Evolutionary conservation across 306 rosid genomes (phyloP).

Genomic region (Bauhinia variegata): DNA sequence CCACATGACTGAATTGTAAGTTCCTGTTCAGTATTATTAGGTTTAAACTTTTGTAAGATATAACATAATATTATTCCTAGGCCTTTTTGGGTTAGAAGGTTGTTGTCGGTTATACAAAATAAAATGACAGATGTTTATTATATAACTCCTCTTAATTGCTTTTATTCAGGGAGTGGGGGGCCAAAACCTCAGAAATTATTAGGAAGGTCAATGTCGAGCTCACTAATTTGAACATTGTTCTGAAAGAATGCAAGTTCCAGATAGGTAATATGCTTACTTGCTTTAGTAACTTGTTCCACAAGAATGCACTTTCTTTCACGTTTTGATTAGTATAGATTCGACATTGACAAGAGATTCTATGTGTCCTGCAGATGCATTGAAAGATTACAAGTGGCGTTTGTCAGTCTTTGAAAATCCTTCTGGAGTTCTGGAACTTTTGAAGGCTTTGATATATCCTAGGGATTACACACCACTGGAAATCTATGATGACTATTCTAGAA

Average conservation of each 20-base stretch:
- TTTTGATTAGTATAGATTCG: neutral
- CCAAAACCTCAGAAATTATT: constrained; percentile 12
- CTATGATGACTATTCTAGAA: constrained; percentile 36
- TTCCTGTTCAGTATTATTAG: neutral
- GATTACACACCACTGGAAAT: neutral
- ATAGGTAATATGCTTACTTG: neutral
- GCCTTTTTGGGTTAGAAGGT: too few relatives aligned
- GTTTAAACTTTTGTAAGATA: neutral
- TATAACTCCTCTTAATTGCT: neutral
- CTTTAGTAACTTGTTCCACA: too few relatives aligned
- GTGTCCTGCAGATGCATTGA: neutral
- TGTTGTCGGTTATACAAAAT: too few relatives aligned
- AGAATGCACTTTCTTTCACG: too few relatives aligned
- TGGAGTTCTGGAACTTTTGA: constrained; percentile 26
- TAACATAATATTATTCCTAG: too few relatives aligned
- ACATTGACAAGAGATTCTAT: neutral
- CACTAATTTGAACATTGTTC: neutral
- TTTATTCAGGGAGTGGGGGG: constrained; percentile 18
- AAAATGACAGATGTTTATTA: too few relatives aligned
- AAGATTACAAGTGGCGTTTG: neutral
- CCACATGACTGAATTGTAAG: constrained; percentile 10
- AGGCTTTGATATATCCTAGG: neutral
- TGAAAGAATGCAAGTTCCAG: neutral
- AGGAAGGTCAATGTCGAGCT: neutral
- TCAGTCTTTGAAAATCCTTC: neutral